Conservation (phyloP, 1,284 basidiomycete genomes). For the Rhodotorula sp. region DNA sequence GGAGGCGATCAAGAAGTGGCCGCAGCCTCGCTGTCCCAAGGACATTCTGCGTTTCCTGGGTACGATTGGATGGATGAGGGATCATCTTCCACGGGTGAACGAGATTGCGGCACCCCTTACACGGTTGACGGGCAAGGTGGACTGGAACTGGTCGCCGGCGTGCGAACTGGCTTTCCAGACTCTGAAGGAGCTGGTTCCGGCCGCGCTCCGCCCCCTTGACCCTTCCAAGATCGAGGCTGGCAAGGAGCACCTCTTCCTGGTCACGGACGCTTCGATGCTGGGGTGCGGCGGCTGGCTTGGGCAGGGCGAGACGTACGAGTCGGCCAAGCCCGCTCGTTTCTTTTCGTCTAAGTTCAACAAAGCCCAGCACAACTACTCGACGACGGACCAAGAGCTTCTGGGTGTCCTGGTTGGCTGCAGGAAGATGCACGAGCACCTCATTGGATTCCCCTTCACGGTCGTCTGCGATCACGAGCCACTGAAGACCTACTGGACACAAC, state of each 20-base stretch:
- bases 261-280: conserved; percentile 52
- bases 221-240: conserved; percentile 15
- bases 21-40: conserved; percentile 47
- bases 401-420: conserved; percentile 6
- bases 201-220: conserved; percentile 51
- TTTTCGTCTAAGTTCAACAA: conserved; percentile 33
- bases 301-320: conserved; percentile 28
- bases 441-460: conserved; percentile 17
- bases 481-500: conserved; percentile 13
- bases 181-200: conserved; percentile 46
- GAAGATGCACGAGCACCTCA: conserved; percentile 18
- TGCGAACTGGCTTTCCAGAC: conserved; percentile 48
- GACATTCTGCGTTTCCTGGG: conserved; percentile 54
- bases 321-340: conserved; percentile 28
- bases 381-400: conserved; percentile 26
- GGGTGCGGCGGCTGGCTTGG: conserved; percentile 53
- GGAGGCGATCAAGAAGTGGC: conserved; percentile 40
- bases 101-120: conserved; percentile 16
- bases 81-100: conserved; percentile 51
- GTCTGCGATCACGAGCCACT: conserved; percentile 29
- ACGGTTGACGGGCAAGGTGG: conserved; percentile 10
- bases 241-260: conserved; percentile 52
- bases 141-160: conserved; percentile 10
- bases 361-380: conserved; percentile 22
- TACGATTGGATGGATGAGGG: conserved; percentile 51